Evolutionary conservation across 768 basidiomycete species (phyloP).

Genomic region (Macrolepiota albuminosa): DNA sequence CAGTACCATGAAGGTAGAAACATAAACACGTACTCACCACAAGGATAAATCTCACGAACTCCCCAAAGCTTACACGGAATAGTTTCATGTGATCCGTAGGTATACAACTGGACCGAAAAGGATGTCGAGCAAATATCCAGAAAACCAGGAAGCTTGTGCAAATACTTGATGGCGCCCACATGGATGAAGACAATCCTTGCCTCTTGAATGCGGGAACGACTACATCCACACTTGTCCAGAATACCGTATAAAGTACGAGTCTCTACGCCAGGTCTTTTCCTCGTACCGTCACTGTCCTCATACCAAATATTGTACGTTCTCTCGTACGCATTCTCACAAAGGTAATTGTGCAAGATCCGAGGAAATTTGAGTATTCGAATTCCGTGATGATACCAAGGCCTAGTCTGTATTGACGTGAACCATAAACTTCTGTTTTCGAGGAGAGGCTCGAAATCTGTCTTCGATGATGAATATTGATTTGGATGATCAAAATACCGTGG

Average conservation of each 20-base stretch:
- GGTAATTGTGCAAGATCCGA: slow-evolving; percentile 35
- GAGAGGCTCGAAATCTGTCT: slow-evolving; percentile 14
- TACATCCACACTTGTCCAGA: slow-evolving; percentile 38
- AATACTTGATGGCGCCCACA: slow-evolving; percentile 44
- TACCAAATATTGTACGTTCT: slow-evolving; percentile 49
- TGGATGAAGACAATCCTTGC: slow-evolving; percentile 61
- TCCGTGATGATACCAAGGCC: slow-evolving; percentile 31
- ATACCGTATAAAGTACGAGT: slow-evolving; percentile 37
- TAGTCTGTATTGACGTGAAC: slow-evolving; percentile 18
- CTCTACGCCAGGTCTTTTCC: slow-evolving; percentile 32
- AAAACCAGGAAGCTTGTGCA: slow-evolving; percentile 47
- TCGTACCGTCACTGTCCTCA: slow-evolving; percentile 24
- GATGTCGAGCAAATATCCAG: slow-evolving; percentile 39
- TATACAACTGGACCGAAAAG: slow-evolving; percentile 52
- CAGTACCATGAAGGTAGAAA: neutral
- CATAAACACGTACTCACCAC: slow-evolving; percentile 31
- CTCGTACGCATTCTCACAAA: slow-evolving; percentile 24
- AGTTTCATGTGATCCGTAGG: slow-evolving; percentile 59
- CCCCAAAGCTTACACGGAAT: slow-evolving; percentile 50
- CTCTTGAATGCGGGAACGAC: slow-evolving; percentile 30
- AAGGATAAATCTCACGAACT: slow-evolving; percentile 59
- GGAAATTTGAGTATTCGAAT: slow-evolving; percentile 46
- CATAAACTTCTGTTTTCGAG: slow-evolving; percentile 14
- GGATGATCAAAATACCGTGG: slow-evolving; percentile 14
- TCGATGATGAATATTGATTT: slow-evolving; percentile 4